phyloP scores from a whole-genome alignment of 257 asterid genomes.

The Cruciata laevipes region DNA sequence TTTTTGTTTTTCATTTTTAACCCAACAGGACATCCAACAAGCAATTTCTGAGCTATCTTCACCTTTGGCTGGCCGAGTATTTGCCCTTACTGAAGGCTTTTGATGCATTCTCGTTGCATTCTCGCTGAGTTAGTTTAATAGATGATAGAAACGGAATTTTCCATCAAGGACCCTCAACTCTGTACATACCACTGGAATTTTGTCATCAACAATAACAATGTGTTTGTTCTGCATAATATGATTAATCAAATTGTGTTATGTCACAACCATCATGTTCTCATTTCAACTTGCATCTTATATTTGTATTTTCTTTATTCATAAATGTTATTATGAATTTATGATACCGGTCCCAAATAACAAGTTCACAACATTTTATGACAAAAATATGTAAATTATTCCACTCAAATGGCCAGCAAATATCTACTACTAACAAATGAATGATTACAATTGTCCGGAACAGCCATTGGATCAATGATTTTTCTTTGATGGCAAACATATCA shows the following conservation, averaged over 20 bases:
- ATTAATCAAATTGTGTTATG: too few species aligned
- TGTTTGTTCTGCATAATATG: too few species aligned
- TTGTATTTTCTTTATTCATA: too few species aligned
- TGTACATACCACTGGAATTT: neutral
- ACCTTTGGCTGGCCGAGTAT: constrained; percentile 77
- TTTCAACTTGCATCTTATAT: too few species aligned
- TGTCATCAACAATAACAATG: neutral
- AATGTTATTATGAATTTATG: too few species aligned
- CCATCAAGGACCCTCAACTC: neutral
- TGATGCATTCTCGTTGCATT: constrained; percentile 14
- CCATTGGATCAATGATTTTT: neutral
- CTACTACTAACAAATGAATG: neutral
- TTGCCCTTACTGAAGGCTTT: constrained; percentile 77
- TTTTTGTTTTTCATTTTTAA: neutral
- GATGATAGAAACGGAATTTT: neutral
- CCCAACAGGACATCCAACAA: constrained; percentile 60
- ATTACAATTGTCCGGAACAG: neutral
- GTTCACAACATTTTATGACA: neutral
- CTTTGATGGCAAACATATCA: neutral
- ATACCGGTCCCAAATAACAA: too few species aligned
- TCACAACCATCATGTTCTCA: too few species aligned
- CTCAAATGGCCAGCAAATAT: neutral
- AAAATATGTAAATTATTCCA: neutral
- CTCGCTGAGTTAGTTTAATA: neutral
- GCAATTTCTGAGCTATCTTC: constrained; percentile 65